Base-by-base conservation (phyloP, 2,329 filamentous ascomycete species). In the Pseudogymnoascus sp. region DNA sequence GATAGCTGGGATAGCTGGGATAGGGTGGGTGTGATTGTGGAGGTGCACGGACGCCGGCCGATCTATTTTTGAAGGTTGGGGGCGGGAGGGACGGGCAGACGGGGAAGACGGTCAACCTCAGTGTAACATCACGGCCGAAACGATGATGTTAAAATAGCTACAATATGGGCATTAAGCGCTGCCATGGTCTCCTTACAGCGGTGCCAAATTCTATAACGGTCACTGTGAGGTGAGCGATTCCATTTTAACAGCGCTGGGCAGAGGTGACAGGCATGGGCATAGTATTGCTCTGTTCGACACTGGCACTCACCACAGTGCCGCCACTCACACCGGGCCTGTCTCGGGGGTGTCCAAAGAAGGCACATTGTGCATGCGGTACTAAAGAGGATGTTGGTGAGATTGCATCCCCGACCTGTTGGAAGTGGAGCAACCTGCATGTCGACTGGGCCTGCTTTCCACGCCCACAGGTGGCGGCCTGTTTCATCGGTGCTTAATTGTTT, bases 401-500 rank as follows among this genome's bases (percentile, higher is more conserved):
- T 53, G 47, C 47, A 53, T 53, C 47, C 47, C 47, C 47, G 47
- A 26, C 14, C 47, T 53, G 47, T 53, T 53, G 47, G 47, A 53
- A 53, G 47, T 53, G 47, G 44, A 31, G 44, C 29, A 16, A 24
- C 44, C 16, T 14, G n/a, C 24, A 31, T 53, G 44, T 53, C 31
- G 29, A 53, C 44, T 53, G 44, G 47, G 47, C 19, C 47, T 53
- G 4, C 19, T 21, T 7, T 31, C 16, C 47, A 10, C n/a, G 8
- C 29, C 24, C 47, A 53, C 47, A 53, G 24, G 21, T 47, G 42
- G 42, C 42, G 42, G 42, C 47, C 24, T 53, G 47, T 53, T 53
- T 53, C 47, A 53, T 16, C 26, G 47, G 47, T 53, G 47, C 47
- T 53, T 53, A 53, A 53, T 53, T 53, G 47, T 53, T 53, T 53